phyloP scores from a whole-genome alignment of 2,329 filamentous ascomycete species.

The Monosporascus sp. region DNA sequence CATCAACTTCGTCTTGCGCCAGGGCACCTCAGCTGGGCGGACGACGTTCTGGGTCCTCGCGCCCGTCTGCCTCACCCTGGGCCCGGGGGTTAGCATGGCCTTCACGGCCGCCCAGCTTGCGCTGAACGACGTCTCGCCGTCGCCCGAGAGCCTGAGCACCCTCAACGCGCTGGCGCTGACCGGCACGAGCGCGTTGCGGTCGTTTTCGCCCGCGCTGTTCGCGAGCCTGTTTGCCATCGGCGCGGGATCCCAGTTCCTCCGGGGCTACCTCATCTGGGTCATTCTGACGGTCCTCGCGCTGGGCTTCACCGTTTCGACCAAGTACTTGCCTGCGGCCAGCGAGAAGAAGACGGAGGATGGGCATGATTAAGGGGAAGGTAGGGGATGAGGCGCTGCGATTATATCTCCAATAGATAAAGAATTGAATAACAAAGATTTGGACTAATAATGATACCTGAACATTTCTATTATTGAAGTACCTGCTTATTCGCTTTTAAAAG shows the following conservation, averaged over 20 bases:
- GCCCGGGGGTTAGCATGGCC: conserved; percentile 60
- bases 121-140: conserved; percentile 68
- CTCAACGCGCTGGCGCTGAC: conserved; percentile 67
- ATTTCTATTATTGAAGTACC: no score
- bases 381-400: no score
- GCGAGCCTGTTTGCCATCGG: conserved; percentile 65
- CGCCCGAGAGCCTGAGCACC: conserved; percentile 58
- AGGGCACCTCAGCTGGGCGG: conserved; percentile 30
- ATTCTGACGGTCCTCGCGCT: conserved; percentile 38
- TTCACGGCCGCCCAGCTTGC: conserved; percentile 69
- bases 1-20: conserved; percentile 51
- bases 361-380: conserved; percentile 1
- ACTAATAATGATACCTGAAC: no score
- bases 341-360: conserved; percentile 17
- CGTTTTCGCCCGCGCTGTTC: conserved; percentile 61
- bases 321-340: conserved; percentile 29
- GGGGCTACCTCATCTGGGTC: conserved; percentile 64
- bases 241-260: conserved; percentile 53
- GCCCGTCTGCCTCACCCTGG: conserved; percentile 43
- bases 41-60: conserved; percentile 52
- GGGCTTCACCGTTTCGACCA: conserved; percentile 26
- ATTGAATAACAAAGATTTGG: no score
- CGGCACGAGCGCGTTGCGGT: conserved; percentile 53
- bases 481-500: no score
- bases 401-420: no score